Conservation (phyloP, 345 rosid genomes). For the Salix exigua region DNA sequence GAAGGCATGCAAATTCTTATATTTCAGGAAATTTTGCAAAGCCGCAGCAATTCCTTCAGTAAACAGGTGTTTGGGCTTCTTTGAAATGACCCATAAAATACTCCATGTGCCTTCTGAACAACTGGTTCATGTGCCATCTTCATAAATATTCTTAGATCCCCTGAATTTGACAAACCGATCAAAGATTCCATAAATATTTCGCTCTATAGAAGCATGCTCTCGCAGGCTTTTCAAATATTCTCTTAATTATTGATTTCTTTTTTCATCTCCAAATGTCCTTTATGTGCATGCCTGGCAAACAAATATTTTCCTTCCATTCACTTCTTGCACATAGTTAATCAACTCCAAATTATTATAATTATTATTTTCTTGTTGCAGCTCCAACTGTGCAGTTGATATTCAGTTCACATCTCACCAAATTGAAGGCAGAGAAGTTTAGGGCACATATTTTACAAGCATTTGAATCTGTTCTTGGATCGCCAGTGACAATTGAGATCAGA, state of each 20-base stretch:
- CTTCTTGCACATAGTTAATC: not conserved
- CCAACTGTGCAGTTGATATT: conserved; percentile 78
- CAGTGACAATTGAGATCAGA: conserved; percentile 75
- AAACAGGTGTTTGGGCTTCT: too few species aligned
- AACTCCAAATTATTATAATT: not conserved
- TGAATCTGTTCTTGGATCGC: conserved; percentile 74
- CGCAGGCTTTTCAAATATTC: not conserved
- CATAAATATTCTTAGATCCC: not conserved
- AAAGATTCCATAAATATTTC: not conserved
- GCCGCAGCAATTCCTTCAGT: not conserved
- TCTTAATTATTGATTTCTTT: not conserved
- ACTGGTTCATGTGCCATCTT: not conserved
- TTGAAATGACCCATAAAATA: not conserved
- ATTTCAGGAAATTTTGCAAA: too few species aligned
- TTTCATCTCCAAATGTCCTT: not conserved
- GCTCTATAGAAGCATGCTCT: not conserved
- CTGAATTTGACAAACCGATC: not conserved
- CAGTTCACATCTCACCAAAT: conserved; percentile 54
- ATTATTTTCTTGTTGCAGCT: conserved; percentile 44
- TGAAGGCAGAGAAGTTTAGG: conserved; percentile 65
- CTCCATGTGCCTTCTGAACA: not conserved
- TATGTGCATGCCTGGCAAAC: not conserved
- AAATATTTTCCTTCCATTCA: not conserved
- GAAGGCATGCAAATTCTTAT: too few species aligned
- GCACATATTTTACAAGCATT: conserved; percentile 73